Evolutionary conservation across 495 filamentous ascomycete species (phyloP).

Genomic region (Podospora didyma): DNA sequence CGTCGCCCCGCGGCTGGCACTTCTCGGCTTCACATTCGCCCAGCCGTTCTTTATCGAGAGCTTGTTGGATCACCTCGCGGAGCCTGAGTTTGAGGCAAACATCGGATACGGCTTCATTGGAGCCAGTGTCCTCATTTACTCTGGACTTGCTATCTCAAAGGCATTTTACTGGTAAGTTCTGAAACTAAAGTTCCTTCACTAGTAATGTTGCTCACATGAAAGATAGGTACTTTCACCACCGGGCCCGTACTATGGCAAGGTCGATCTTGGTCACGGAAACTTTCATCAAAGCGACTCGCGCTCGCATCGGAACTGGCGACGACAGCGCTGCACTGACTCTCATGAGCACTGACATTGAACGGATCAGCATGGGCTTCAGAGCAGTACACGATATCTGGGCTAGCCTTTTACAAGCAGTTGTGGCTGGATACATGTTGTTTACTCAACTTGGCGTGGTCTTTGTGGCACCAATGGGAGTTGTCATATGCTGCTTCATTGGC

Average conservation of each 20-base stretch:
- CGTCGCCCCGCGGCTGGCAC: constrained; percentile 13
- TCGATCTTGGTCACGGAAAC: no score
- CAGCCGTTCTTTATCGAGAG: constrained; percentile 60
- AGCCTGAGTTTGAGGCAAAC: constrained; percentile 40
- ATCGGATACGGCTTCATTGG: constrained; percentile 30
- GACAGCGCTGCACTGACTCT: constrained; percentile 51
- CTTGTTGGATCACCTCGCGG: constrained; percentile 38
- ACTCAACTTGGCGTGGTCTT: constrained; percentile 54
- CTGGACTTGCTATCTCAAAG: constrained; percentile 26
- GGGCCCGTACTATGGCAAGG: no score
- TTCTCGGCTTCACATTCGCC: constrained; percentile 48
- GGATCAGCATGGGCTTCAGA: constrained; percentile 10
- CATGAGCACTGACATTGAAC: constrained; percentile 46
- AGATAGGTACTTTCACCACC: no score
- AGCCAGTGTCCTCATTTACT: constrained; percentile 15
- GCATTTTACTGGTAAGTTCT: constrained; percentile 50
- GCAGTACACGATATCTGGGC: constrained; percentile 33
- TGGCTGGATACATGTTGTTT: constrained; percentile 55
- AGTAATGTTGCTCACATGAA: no score
- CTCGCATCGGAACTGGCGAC: constrained; percentile 19
- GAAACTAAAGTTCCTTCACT: constrained; percentile 39
- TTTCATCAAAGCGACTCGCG: not conserved
- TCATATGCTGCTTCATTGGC: constrained; percentile 14
- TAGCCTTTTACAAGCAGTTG: constrained; percentile 46
- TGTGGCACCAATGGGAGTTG: constrained; percentile 54